Conservation (phyloP, 257 asterid species). For the Jaltomata sinuosa region DNA sequence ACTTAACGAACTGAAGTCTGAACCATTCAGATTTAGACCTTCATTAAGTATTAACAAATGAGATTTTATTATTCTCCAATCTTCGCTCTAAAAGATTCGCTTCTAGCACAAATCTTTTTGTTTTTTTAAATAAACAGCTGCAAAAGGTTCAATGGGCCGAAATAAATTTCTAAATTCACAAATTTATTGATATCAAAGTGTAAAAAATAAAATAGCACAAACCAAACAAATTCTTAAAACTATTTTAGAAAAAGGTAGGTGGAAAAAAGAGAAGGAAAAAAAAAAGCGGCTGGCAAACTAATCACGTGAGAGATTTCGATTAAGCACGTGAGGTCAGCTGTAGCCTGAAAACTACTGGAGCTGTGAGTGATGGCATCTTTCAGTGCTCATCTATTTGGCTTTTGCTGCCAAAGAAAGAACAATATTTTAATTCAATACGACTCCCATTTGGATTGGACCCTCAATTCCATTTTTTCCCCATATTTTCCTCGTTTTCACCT, state of each 20-base stretch:
- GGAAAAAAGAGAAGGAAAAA: background rate
- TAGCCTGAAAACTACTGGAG: background rate
- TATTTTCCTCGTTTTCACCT: background rate
- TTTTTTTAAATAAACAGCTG: too few species aligned
- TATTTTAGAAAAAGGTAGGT: background rate
- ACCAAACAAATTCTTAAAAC: background rate
- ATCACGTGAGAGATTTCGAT: background rate
- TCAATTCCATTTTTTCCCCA: background rate
- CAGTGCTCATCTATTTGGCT: background rate
- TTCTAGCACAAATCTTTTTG: background rate
- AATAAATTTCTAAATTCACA: background rate
- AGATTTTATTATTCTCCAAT: background rate
- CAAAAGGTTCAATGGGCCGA: too few species aligned
- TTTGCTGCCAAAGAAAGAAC: background rate
- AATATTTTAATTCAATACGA: background rate
- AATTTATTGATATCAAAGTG: too few species aligned
- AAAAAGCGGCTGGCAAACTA: background rate
- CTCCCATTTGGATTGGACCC: background rate
- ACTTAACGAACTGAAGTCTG: too few species aligned
- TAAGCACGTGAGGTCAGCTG: background rate
- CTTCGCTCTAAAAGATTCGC: background rate
- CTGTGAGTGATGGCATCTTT: background rate
- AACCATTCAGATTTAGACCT: too few species aligned
- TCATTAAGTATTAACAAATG: too few species aligned
- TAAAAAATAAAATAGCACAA: too few species aligned